Percentiles rank a stretch among this genome's conserved stretches.
These are phyloP conservation scores for Avicennia marina DNA, from an alignment of 257 asterid species.

Conservation along the genomic window DNA sequence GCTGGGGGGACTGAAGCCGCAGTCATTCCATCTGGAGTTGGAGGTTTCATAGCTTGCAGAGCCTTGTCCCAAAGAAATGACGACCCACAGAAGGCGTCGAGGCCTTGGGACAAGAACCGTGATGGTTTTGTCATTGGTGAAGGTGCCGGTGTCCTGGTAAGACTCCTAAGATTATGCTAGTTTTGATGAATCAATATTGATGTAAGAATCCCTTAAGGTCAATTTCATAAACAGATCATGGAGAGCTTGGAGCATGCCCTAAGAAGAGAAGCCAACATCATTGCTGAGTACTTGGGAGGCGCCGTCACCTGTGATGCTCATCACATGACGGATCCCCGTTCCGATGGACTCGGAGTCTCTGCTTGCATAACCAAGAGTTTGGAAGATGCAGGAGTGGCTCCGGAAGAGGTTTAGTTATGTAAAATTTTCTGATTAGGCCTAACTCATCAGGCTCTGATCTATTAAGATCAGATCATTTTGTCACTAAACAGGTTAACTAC, in stretches of 20 bases:
- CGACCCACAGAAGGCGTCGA: constrained; percentile 43
- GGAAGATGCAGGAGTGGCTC: constrained; percentile 46
- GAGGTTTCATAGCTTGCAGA: constrained; percentile 42
- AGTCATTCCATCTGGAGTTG: constrained; percentile 25
- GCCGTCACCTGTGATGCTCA: constrained; percentile 49
- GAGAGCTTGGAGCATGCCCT: constrained; percentile 50
- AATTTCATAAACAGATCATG: constrained; percentile 39
- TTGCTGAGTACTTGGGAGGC: constrained; percentile 53
- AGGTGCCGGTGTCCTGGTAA: constrained; percentile 70
- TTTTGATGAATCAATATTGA: too few species aligned
- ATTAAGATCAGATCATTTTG: neutral
- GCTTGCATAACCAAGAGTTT: constrained; percentile 40
- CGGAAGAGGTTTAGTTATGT: constrained; percentile 55
- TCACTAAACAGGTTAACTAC: constrained; percentile 50
- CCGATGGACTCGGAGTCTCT: constrained; percentile 45
- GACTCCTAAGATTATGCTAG: too few species aligned
- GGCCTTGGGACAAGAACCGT: constrained; percentile 75
- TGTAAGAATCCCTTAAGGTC: too few species aligned
- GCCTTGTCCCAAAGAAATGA: constrained; percentile 43
- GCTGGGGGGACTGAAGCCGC: constrained; percentile 34
- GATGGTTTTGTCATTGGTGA: constrained; percentile 75
- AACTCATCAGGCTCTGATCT: constrained; percentile 1
- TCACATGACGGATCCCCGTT: constrained; percentile 46
- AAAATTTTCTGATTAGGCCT: neutral
- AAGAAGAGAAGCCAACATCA: constrained; percentile 39